Evolutionary conservation across 2,329 filamentous ascomycete genomes (phyloP).

Genomic region (Raffaelea ambrosiae): DNA sequence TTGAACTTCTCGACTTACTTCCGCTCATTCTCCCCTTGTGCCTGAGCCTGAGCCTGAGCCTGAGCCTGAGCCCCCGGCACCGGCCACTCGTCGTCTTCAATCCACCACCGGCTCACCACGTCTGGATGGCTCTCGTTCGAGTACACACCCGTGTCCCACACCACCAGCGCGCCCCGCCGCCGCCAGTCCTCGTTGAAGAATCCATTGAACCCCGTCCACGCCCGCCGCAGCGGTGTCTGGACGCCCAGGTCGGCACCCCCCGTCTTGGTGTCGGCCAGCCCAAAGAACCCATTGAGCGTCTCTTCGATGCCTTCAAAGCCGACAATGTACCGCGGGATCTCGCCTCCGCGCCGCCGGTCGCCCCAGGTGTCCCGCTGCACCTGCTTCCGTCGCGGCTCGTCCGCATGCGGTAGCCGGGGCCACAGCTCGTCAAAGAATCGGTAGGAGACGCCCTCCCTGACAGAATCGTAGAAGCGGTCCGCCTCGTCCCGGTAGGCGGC

Average conservation of each 20-base stretch:
- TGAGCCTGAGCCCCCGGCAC: no score
- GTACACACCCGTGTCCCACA: slow-evolving; percentile 46
- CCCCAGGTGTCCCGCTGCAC: background rate
- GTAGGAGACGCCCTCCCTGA: slow-evolving; percentile 6
- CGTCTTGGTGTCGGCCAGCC: slow-evolving; percentile 13
- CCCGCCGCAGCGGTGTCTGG: slow-evolving; percentile 32
- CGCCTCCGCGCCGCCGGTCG: slow-evolving; percentile 14
- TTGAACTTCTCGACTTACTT: no score
- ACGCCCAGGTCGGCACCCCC: slow-evolving; percentile 32
- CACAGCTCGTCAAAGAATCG: slow-evolving; percentile 35
- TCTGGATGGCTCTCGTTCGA: slow-evolving; percentile 13
- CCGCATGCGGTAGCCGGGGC: slow-evolving; percentile 13
- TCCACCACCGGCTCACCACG: background rate
- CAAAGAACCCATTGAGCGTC: slow-evolving; percentile 35
- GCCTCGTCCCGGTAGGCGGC: slow-evolving; percentile 76
- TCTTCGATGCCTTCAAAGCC: slow-evolving; percentile 52
- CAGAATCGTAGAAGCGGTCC: slow-evolving; percentile 76
- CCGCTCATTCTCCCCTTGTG: no score
- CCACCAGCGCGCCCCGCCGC: slow-evolving; percentile 45
- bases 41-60: no score
- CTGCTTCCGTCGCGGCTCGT: background rate
- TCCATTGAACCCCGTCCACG: slow-evolving; percentile 52
- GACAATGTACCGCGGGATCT: slow-evolving; percentile 48
- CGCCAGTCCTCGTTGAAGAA: slow-evolving; percentile 55
- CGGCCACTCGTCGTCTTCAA: slow-evolving; percentile 1